phyloP scores from a whole-genome alignment of 202 grass and related monocot genomes.

The Zizania palustris region DNA sequence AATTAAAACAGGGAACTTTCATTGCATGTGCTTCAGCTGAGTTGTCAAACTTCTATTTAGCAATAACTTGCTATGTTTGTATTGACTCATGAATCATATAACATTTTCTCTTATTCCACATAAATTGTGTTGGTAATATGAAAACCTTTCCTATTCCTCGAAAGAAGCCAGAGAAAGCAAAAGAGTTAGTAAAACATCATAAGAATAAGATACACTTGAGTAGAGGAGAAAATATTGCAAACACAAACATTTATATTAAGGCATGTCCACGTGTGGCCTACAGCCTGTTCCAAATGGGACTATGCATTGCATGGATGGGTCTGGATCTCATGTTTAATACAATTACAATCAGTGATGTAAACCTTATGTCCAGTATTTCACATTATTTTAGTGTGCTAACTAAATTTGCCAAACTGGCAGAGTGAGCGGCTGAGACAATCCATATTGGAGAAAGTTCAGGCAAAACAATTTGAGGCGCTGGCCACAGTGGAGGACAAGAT shows the following conservation, averaged over 20 bases:
- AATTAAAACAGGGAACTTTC: slow-evolving; percentile 36
- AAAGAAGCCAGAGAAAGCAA: slow-evolving; percentile 5
- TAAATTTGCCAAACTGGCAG: slow-evolving; percentile 47
- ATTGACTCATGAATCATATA: slow-evolving; percentile 6
- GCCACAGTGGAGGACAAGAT: slow-evolving; percentile 88
- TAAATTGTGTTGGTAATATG: slow-evolving; percentile 1
- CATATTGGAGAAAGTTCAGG: slow-evolving; percentile 89
- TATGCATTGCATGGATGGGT: slow-evolving; percentile 11
- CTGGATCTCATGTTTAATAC: slow-evolving; percentile 3
- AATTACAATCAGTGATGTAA: not conserved
- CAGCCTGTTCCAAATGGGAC: slow-evolving; percentile 6
- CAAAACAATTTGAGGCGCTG: slow-evolving; percentile 83
- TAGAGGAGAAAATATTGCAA: slow-evolving; percentile 20
- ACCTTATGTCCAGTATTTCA: not conserved
- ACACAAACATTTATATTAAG: not conserved
- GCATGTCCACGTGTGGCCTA: not conserved
- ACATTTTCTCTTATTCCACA: slow-evolving; percentile 5
- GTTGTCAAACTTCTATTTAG: slow-evolving; percentile 32
- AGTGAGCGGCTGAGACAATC: slow-evolving; percentile 84
- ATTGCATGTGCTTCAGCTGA: slow-evolving; percentile 39
- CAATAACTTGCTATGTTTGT: not conserved
- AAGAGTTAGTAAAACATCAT: not conserved
- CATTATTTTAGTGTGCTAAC: slow-evolving; percentile 30
- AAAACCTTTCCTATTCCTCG: not conserved
- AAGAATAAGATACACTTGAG: slow-evolving; percentile 23